Conservation (phyloP, 495 filamentous ascomycete genomes). For the Endocarpon pusillum region DNA sequence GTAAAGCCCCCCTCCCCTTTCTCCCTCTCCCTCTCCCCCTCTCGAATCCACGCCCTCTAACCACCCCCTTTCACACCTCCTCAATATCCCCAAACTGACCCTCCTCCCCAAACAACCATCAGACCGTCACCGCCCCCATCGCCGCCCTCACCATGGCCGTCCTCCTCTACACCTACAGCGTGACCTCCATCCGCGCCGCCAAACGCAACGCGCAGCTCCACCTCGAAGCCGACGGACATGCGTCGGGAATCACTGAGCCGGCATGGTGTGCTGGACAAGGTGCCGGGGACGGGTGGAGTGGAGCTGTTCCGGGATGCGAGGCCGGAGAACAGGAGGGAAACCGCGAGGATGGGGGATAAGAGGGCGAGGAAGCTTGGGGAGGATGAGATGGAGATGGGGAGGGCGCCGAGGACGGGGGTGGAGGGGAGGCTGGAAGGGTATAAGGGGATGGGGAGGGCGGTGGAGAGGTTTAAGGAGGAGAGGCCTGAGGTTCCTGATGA, state of each 20-base stretch:
- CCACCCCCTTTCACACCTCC: too few species aligned
- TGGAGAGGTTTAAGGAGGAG: too few species aligned
- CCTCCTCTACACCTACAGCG: conserved; percentile 13
- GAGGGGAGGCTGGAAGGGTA: too few species aligned
- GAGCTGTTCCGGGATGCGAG: background rate
- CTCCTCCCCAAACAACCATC: too few species aligned
- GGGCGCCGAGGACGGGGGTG: too few species aligned
- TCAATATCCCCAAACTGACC: too few species aligned
- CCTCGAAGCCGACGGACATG: conserved; percentile 28
- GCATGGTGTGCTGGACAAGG: conserved; percentile 23
- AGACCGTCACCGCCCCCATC: conserved; percentile 7
- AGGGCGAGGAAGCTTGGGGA: conserved; percentile 1
- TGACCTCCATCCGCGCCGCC: conserved; percentile 15
- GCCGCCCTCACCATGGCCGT: conserved; percentile 11
- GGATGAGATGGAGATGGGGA: too few species aligned
- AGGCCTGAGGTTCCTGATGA: too few species aligned
- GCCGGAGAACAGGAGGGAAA: background rate
- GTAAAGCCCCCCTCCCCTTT: too few species aligned
- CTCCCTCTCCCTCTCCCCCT: too few species aligned
- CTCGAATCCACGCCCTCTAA: too few species aligned
- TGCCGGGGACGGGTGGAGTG: conserved; percentile 6
- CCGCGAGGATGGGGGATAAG: background rate
- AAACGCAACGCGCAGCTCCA: conserved; percentile 19
- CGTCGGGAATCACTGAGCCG: conserved; percentile 25
- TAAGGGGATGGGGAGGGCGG: too few species aligned